Evolutionary conservation across 2,329 filamentous ascomycete genomes (phyloP), one percentile per base, ranked within the genome.

Genomic region (Pyrenophora tritici-repentis): DNA sequence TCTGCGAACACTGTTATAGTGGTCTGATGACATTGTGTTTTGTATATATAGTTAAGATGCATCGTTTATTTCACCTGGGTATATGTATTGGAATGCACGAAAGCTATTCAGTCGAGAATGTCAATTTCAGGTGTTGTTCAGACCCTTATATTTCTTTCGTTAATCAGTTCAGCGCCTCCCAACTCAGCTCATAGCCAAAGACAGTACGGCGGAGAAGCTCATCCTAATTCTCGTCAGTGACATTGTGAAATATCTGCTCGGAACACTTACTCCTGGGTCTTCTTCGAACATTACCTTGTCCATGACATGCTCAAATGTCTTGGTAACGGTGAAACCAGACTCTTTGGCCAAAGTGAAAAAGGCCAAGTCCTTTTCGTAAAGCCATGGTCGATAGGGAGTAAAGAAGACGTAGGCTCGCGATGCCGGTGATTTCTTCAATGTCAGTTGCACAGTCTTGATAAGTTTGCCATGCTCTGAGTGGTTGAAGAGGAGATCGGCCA

Each of bases 381-480:
- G 78, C 92, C 92, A 97, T 1, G 93, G 92, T 56, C 94, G 82
- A 75, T 97, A 96, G 16, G 90, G 92, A 0, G 92, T 96, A 77
- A 97, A 97, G 73, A 97, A 95, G 6, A 97, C 91, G 63, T 92
- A 83, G 2, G 91, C 91, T 46, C 81, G 81, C 41, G 87, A 84
- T 2, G 77, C 77, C 3, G 71, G 63, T 3, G 76, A 73, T 55
- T 76, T 79, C 61, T 81, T 83, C 64, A 97, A 74, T 13, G 88
- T 89, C 66, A 82, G 71, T 64, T 82, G 78, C 53, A 97, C 83
- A 3, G 88, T 91, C 58, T 83, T 81, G 58, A 95, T 79, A 53
- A 97, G 79, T 65, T 90, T 91, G 2, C 75, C 78, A 68, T 97
- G 93, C 76, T 96, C 91, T 4, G 86, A 88, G 71, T 97, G 91